Conservation (phyloP, 139 green algal genomes). For the Micromonas pusilla region DNA sequence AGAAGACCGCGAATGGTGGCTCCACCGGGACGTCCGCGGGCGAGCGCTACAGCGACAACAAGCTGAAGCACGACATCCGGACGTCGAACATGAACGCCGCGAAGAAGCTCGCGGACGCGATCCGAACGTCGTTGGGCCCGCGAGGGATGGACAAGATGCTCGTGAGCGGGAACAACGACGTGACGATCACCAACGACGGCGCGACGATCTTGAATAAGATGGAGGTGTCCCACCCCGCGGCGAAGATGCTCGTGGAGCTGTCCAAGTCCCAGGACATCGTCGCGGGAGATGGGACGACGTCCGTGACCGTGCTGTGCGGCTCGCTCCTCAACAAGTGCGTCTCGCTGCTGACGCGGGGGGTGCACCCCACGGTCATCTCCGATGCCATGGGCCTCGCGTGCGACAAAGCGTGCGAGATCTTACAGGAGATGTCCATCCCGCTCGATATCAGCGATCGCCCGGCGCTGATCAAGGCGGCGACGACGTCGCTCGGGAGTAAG, state of each 20-base stretch:
- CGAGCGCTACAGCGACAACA: slow-evolving; percentile 35
- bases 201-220: slow-evolving; percentile 99
- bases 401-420: slow-evolving; percentile 55
- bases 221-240: slow-evolving; percentile 88
- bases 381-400: slow-evolving; percentile 82
- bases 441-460: slow-evolving; percentile 86
- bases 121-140: slow-evolving; percentile 88
- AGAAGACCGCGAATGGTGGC: not conserved
- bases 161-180: slow-evolving; percentile 74
- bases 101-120: slow-evolving; percentile 93
- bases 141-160: slow-evolving; percentile 99
- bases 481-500: slow-evolving; percentile 62
- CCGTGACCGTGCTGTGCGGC: slow-evolving; percentile 83
- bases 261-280: slow-evolving; percentile 96
- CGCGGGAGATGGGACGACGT: slow-evolving; percentile 94
- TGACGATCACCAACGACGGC: slow-evolving; percentile 99
- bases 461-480: slow-evolving; percentile 82
- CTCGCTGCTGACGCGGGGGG: slow-evolving; percentile 67
- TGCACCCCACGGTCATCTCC: slow-evolving; percentile 93
- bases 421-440: slow-evolving; percentile 60
- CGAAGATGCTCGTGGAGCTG: slow-evolving; percentile 99
- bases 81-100: slow-evolving; percentile 93
- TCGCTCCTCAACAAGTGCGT: slow-evolving; percentile 84
- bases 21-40: not conserved
- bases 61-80: slow-evolving; percentile 85